Base-by-base conservation (phyloP, 129 eudicot species). In the Lonicera japonica region DNA sequence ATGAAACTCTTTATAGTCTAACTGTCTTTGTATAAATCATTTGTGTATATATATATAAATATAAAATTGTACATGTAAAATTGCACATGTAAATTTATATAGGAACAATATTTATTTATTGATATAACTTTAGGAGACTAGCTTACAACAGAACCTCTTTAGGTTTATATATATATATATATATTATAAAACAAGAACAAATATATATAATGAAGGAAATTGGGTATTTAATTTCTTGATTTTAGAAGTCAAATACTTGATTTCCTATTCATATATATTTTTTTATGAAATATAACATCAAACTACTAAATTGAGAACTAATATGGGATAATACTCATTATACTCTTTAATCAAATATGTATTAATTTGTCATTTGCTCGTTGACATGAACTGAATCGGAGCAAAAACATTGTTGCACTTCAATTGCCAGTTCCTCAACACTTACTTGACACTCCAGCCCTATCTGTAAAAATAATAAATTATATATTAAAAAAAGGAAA, bases 401-500 rank as follows among this genome's bases (percentile, higher is more conserved):
- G 70, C 58, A 65, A 60, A 89, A 85, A 71, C 90, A 82, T 79
- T 79, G 76, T 69, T 89, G 97, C 68, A 89, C 90, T 82, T 89
- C 95, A 68, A 61, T 59, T 38, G 87, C 88, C 47, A 89, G 82
- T 63, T 89, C 97, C 70, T 89, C 97, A 79, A 89, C 85, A 58
- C 97, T 89, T 47, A 89, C 83, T 56, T 78, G 80, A 69, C 97
- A 89, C 68, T 89, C 97, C 25, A 85, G 80, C 58, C 97, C 97
- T 39, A 89, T 89, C 97, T 89, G 95, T 55, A 50, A 61, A 17
- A 19, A 38, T 56, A 39, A 39, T 45, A 20, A 16, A 58, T 29
- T 43, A 19, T n/a, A 11, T 64, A 66, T 13, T 8, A 16, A 22
- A 12, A 62, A 41, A 0, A 29, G 21, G 5, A 25, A 19, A 24